phyloP scores from a whole-genome alignment of 441 rosid species.

The Gossypium trilobum region DNA sequence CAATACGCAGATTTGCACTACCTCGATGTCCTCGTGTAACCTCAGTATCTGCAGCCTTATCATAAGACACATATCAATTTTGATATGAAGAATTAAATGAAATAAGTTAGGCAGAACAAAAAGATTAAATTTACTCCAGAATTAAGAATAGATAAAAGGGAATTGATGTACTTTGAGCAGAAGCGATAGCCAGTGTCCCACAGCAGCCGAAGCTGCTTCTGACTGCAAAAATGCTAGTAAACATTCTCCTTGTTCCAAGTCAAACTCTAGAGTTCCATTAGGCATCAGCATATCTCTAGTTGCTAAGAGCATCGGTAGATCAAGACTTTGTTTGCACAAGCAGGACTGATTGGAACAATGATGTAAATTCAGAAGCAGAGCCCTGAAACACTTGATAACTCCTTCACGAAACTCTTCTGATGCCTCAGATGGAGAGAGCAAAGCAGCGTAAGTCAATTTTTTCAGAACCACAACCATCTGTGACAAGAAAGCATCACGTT shows the following conservation, averaged over 20 bases:
- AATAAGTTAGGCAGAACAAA: background rate
- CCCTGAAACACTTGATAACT: conserved; percentile 69
- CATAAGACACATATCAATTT: conserved; percentile 22
- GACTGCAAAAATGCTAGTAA: conserved; percentile 77
- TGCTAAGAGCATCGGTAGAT: conserved; percentile 50
- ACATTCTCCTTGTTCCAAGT: conserved; percentile 44
- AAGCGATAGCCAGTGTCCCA: conserved; percentile 94
- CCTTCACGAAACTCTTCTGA: conserved; percentile 92
- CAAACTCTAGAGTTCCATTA: conserved; percentile 22
- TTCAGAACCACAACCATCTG: conserved; percentile 78
- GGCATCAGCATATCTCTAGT: conserved; percentile 23
- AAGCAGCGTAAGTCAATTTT: conserved; percentile 65
- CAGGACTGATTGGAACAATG: conserved; percentile 58
- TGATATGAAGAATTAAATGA: background rate
- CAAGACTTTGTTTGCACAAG: conserved; percentile 44
- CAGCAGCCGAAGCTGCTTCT: conserved; percentile 62
- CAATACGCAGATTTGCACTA: conserved; percentile 67
- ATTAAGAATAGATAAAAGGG: background rate
- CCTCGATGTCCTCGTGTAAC: conserved; percentile 80
- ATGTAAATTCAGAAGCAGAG: conserved; percentile 42
- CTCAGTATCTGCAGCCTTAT: conserved; percentile 82
- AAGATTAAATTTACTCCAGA: background rate
- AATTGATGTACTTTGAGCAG: conserved; percentile 57
- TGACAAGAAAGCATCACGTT: conserved; percentile 14
- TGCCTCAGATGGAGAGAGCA: conserved; percentile 65